Conservation (phyloP, 192 early-diverging fungal genomes). For the Entophlyctis luteolus region DNA sequence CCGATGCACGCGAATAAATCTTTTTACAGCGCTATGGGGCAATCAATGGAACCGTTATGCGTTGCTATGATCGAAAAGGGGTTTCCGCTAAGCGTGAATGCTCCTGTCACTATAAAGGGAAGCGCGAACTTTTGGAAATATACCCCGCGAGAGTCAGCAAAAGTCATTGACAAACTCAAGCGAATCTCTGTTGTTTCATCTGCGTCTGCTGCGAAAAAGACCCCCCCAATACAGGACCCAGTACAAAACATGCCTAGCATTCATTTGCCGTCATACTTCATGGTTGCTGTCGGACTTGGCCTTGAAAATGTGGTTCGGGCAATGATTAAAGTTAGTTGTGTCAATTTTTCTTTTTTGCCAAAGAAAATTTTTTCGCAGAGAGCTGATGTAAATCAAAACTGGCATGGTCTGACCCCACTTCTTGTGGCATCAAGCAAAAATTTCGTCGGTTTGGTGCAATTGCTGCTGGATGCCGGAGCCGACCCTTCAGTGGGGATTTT, state of each 20-base stretch:
- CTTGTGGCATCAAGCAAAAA: conserved; percentile 41
- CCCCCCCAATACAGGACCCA: background rate
- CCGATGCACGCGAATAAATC: conserved; percentile 38
- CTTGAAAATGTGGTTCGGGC: conserved; percentile 40
- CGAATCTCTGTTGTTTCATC: background rate
- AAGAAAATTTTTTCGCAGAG: too few relatives aligned
- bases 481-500: conserved; percentile 33
- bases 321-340: conserved; percentile 51
- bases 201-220: background rate
- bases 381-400: conserved; percentile 42
- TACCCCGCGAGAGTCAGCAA: conserved; percentile 10
- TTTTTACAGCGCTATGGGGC: conserved; percentile 47
- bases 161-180: conserved; percentile 22
- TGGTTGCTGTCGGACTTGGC: conserved; percentile 44
- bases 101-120: conserved; percentile 33
- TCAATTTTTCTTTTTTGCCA: too few relatives aligned
- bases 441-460: conserved; percentile 23
- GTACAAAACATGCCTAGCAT: background rate
- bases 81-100: conserved; percentile 50
- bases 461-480: conserved; percentile 46
- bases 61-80: conserved; percentile 54
- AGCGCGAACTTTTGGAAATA: conserved; percentile 26
- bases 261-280: conserved; percentile 50
- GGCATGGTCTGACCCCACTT: conserved; percentile 54
- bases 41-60: conserved; percentile 49